Base-by-base conservation (phyloP, 176 grass and related monocot genomes). In the Oryza rufipogon region DNA sequence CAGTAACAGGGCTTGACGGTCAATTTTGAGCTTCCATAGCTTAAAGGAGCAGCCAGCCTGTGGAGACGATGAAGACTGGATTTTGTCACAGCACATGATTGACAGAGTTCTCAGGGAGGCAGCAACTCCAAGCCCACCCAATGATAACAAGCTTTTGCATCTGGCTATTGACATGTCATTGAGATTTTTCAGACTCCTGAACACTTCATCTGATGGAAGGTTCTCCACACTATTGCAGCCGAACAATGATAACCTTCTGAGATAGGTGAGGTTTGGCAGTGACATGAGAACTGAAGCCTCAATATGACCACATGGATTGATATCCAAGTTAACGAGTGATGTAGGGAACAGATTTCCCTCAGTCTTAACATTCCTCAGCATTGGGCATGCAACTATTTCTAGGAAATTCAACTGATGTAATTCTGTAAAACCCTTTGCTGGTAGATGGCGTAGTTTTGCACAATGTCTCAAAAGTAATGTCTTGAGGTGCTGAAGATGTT, bases 171-270 rank as follows among this genome's bases (percentile, higher is more conserved):
- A 16, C n/a, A 89, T 25, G 5, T 74, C 4, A 32, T 52, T 52
- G 12, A 89, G 26, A 60, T 33, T 54, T 4, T n/a, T 45, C 76
- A 83, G 70, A 30, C 30, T 79, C 47, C 67, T 2, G 60, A 89
- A 80, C 11, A 84, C 74, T 30, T 83, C 68, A 2, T 20, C 66
- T 49, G 87, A 79, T 4, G 87, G 87, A 69, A 89, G 75, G 30
- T 54, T 13, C 44, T 49, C 72, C 5, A 80, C 5, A 0, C 5
- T 58, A 34, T 44, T 89, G 64, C 75, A 84, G 6, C 23, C 1
- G 10, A 12, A 26, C 41, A 88, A 17, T 42, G 70, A 20, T 11
- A 84, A 14, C 17, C 73, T 34, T 79, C 70, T 44, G 15, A 88
- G 80, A 34, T 8, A 39, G 0, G 58, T 22, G 12, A 85, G 19